Evolutionary conservation across 805 yeast genomes (phyloP).

Genomic region (Ogataea pignaliae): DNA sequence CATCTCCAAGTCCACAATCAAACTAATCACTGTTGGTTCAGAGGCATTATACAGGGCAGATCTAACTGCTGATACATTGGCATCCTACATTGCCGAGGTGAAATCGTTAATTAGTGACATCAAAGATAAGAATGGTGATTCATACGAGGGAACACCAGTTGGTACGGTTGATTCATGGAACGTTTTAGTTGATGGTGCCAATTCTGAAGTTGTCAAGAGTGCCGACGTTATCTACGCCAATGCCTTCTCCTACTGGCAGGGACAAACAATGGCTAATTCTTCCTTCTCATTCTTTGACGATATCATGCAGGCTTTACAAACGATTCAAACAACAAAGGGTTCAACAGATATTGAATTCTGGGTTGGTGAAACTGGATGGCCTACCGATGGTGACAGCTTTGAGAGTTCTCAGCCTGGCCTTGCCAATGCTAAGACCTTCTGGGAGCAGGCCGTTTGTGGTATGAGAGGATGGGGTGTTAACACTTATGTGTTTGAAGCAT

Average conservation of each 20-base stretch:
- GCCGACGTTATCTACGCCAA: constrained; percentile 87
- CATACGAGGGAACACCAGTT: constrained; percentile 67
- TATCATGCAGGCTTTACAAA: constrained; percentile 94
- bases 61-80: constrained; percentile 69
- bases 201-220: constrained; percentile 67
- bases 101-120: constrained; percentile 56
- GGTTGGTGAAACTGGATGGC: constrained; percentile 99
- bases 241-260: constrained; percentile 99
- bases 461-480: constrained; percentile 95
- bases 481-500: constrained; percentile 89
- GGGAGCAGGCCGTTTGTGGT: constrained; percentile 88
- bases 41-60: constrained; percentile 94
- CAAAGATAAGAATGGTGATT: constrained; percentile 74
- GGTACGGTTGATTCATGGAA: constrained; percentile 98
- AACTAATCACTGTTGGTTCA: constrained; percentile 85
- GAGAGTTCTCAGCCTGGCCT: constrained; percentile 65
- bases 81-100: constrained; percentile 58
- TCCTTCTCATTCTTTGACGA: constrained; percentile 93
- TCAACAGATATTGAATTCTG: constrained; percentile 81
- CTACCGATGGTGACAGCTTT: constrained; percentile 75
- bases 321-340: constrained; percentile 82
- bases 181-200: constrained; percentile 74
- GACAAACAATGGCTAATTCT: constrained; percentile 78
- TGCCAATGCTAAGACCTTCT: constrained; percentile 71
- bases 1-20: constrained; percentile 63